Conservation (phyloP, 345 rosid species). For the Kandelia obovata region DNA sequence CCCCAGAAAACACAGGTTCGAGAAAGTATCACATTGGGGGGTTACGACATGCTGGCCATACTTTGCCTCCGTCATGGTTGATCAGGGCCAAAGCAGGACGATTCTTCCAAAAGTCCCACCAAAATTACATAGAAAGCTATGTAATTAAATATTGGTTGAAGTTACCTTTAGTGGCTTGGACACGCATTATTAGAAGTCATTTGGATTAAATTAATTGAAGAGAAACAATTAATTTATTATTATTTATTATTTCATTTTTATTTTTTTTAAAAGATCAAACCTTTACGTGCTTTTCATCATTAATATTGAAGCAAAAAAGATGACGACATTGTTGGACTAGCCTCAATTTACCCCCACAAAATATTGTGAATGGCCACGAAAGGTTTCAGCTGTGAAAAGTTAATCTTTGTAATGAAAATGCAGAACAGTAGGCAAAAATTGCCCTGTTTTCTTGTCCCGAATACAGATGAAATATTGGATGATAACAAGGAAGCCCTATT, state of each 20-base stretch:
- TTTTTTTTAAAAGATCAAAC: no score
- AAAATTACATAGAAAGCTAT: neutral
- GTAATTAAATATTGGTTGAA: neutral
- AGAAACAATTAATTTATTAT: neutral
- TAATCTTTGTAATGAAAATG: no score
- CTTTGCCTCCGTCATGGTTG: constrained; percentile 19
- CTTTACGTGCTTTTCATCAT: no score
- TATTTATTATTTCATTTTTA: neutral
- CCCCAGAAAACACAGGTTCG: neutral
- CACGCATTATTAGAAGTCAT: neutral
- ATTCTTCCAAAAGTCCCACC: constrained; percentile 29
- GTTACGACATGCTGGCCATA: constrained; percentile 6
- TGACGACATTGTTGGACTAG: no score
- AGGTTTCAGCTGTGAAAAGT: no score
- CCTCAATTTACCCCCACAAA: no score
- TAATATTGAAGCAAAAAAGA: no score
- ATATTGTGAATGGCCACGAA: no score
- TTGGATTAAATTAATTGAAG: neutral
- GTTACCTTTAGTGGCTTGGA: constrained; percentile 10
- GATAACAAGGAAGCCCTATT: no score
- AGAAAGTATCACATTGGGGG: neutral
- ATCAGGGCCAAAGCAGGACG: constrained; percentile 12
- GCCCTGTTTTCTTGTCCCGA: no score
- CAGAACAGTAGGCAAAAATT: no score
- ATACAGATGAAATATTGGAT: no score